These are phyloP conservation scores for Bipolaris gigantea DNA, from an alignment of 2,329 filamentous ascomycete genomes.

Conservation along the genomic window DNA sequence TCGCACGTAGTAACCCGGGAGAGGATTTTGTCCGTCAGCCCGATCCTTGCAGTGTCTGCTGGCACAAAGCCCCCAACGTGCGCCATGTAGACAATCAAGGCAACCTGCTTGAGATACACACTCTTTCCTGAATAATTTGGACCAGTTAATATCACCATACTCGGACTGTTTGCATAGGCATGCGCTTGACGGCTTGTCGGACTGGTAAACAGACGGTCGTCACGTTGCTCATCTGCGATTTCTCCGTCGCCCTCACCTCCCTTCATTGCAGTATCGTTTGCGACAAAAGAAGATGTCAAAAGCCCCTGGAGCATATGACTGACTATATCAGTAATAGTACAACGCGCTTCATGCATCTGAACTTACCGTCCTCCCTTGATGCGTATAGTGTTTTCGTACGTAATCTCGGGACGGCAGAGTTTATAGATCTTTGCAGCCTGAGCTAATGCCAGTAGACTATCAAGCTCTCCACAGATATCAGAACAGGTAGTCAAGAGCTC, in stretches of 20 bases:
- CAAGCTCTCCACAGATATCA: constrained; percentile 81
- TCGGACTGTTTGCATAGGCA: constrained; percentile 51
- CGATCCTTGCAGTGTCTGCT: constrained; percentile 73
- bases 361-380: constrained; percentile 73
- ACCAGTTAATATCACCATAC: constrained; percentile 80
- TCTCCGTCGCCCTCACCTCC: constrained; percentile 54
- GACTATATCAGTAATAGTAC: background rate
- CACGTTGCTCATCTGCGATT: background rate
- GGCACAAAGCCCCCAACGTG: constrained; percentile 91
- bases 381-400: constrained; percentile 66
- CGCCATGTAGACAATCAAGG: constrained; percentile 86
- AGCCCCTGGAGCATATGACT: constrained; percentile 85
- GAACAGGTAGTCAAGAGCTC: constrained; percentile 68
- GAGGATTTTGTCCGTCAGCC: constrained; percentile 89
- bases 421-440: constrained; percentile 75
- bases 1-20: constrained; percentile 79
- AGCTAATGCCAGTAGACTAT: constrained; percentile 79
- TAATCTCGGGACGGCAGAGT: constrained; percentile 70
- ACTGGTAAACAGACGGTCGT: background rate
- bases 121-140: constrained; percentile 98
- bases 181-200: constrained; percentile 6
- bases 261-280: constrained; percentile 74
- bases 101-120: constrained; percentile 90
- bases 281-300: constrained; percentile 75
- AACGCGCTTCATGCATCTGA: fast-evolving